Percentiles rank a stretch among this genome's conserved stretches.
Conservation (phyloP, 805 yeast genomes). For the Lachancea fermentati region DNA sequence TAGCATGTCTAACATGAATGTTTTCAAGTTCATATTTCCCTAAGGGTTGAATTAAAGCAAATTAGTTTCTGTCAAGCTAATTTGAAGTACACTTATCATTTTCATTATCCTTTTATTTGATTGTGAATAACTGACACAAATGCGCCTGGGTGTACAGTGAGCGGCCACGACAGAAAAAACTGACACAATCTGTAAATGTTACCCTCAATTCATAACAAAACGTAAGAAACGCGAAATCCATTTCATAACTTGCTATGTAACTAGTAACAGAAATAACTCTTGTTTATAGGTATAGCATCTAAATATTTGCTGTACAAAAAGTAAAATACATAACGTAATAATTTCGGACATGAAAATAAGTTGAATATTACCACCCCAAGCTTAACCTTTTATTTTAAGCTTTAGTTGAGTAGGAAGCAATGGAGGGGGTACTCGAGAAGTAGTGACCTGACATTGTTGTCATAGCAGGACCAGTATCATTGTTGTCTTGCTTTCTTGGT, state of each 20-base stretch:
- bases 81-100: too few relatives aligned
- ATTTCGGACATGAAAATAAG: too few relatives aligned
- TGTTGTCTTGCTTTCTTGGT: constrained; percentile 75
- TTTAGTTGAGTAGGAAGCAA: constrained; percentile 54
- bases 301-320: not conserved
- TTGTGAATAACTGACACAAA: too few relatives aligned
- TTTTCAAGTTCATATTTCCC: not conserved
- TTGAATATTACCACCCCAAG: too few relatives aligned
- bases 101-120: too few relatives aligned
- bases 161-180: not conserved
- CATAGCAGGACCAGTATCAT: constrained; percentile 65
- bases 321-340: not conserved
- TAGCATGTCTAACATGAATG: not conserved
- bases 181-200: too few relatives aligned
- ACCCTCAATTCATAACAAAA: too few relatives aligned
- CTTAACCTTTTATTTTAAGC: too few relatives aligned
- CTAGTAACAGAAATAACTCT: not conserved
- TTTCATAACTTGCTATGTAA: too few relatives aligned
- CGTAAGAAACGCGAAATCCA: not conserved
- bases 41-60: too few relatives aligned
- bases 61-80: too few relatives aligned
- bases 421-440: constrained; percentile 47
- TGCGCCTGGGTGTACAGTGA: not conserved
- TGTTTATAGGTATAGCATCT: not conserved
- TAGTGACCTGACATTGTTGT: constrained; percentile 32